Conservation (phyloP, 2,329 filamentous ascomycete genomes). For the Pseudogymnoascus sp. region DNA sequence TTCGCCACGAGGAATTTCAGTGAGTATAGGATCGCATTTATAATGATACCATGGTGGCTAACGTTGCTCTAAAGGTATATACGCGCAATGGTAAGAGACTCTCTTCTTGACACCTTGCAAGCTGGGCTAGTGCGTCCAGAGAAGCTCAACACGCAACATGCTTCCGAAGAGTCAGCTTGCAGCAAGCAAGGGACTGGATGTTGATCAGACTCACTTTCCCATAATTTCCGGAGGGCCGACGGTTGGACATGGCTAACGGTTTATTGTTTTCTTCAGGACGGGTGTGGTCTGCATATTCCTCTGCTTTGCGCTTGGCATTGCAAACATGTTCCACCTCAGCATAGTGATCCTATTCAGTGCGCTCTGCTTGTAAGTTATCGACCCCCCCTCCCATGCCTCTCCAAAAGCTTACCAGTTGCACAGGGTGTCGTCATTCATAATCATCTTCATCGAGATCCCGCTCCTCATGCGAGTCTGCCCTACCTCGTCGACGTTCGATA, state of each 20-base stretch:
- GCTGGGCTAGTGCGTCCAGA: background rate
- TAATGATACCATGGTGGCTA: conserved; percentile 7
- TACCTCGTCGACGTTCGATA: conserved; percentile 82
- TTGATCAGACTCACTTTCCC: background rate
- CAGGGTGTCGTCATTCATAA: conserved; percentile 63
- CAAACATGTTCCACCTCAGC: conserved; percentile 55
- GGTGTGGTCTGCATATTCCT: conserved; percentile 65
- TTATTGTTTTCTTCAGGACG: conserved; percentile 41
- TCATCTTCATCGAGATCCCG: conserved; percentile 84
- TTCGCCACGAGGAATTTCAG: conserved; percentile 69
- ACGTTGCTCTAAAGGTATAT: conserved; percentile 2
- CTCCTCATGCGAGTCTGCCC: conserved; percentile 96
- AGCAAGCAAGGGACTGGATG: background rate
- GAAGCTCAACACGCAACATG: background rate
- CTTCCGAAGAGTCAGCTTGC: background rate
- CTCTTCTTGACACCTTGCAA: conserved; percentile 8
- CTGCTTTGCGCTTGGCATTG: conserved; percentile 61
- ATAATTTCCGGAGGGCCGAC: background rate
- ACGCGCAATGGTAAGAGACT: conserved; percentile 10
- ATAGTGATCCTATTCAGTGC: conserved; percentile 38
- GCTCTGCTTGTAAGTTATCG: conserved; percentile 44
- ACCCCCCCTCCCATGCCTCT: background rate
- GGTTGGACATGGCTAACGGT: background rate
- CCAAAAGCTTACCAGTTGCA: conserved; percentile 12
- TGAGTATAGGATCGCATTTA: conserved; percentile 36